A percentile compares a stretch with the other conserved stretches of the same genome.
phyloP scores from a whole-genome alignment of 371 early-diverging fungal species.

The Mucor racemosus region DNA sequence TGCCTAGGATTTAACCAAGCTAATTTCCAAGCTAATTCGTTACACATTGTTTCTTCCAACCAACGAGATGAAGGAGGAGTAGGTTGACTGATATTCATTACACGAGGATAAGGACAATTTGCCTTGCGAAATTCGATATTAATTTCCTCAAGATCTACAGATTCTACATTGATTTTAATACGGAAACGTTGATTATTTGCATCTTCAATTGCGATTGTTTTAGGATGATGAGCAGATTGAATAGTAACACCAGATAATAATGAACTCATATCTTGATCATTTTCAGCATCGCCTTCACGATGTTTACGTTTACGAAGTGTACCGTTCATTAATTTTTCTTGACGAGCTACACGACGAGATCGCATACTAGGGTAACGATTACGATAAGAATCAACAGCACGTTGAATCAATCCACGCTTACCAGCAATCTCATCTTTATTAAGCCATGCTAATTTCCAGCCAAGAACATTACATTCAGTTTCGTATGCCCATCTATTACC shows the following conservation, averaged over 20 bases:
- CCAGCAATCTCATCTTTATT: constrained; percentile 85
- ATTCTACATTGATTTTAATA: constrained; percentile 50
- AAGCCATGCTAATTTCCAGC: constrained; percentile 89
- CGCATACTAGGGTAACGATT: constrained; percentile 84
- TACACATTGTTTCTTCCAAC: constrained; percentile 51
- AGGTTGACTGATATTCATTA: constrained; percentile 33
- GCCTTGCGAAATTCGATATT: constrained; percentile 41
- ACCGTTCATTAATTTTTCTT: constrained; percentile 73
- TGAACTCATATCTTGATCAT: constrained; percentile 7
- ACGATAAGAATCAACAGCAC: constrained; percentile 95
- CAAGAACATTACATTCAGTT: constrained; percentile 86
- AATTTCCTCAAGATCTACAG: constrained; percentile 48
- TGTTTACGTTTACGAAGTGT: constrained; percentile 55
- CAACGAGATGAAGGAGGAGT: constrained; percentile 29
- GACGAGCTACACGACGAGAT: constrained; percentile 79
- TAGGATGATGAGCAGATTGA: constrained; percentile 34
- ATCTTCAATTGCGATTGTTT: constrained; percentile 41
- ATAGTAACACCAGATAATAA: constrained; percentile 13
- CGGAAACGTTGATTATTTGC: constrained; percentile 34
- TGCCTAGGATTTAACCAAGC: constrained; percentile 56
- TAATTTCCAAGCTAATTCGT: constrained; percentile 57
- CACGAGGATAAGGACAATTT: constrained; percentile 50
- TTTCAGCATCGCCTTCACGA: constrained; percentile 36
- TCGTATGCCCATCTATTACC: constrained; percentile 96
- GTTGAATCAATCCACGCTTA: constrained; percentile 91